A percentile compares a stretch with the other conserved stretches of the same genome.
phyloP scores from a whole-genome alignment of 2,329 filamentous ascomycete genomes.

The Dactylellina cionopaga region DNA sequence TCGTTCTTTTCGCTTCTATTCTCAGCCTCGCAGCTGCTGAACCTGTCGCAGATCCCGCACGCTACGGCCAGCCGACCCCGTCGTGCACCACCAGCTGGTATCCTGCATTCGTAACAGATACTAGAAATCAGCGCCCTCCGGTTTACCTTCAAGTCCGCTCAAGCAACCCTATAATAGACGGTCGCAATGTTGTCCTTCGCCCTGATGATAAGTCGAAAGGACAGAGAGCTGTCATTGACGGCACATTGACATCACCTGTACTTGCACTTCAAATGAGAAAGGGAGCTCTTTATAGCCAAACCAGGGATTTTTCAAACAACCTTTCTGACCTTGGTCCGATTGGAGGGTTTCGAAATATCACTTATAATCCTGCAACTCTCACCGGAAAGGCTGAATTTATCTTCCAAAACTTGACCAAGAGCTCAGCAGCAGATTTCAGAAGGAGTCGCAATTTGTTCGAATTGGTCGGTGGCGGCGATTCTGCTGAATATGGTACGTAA shows the following conservation, averaged over 20 bases:
- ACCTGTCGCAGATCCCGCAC: background rate
- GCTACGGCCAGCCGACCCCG: conserved; percentile 2
- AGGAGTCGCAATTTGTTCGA: conserved; percentile 31
- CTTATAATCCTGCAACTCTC: conserved; percentile 29
- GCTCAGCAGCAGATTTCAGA: conserved; percentile 21
- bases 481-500: conserved; percentile 29
- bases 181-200: conserved; percentile 42
- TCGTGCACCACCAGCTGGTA: conserved; percentile 45
- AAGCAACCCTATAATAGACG: conserved; percentile 36
- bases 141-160: conserved; percentile 44
- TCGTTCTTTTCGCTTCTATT: background rate
- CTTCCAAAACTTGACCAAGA: conserved; percentile 39
- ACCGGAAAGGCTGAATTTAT: conserved; percentile 41
- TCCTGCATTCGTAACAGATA: conserved; percentile 44
- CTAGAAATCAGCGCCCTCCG: conserved; percentile 40
- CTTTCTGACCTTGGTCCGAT: conserved; percentile 34
- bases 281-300: conserved; percentile 17
- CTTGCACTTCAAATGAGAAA: conserved; percentile 39
- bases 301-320: conserved; percentile 44
- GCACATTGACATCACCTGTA: conserved; percentile 17
- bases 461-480: conserved; percentile 38
- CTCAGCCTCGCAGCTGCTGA: conserved; percentile 2
- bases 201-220: conserved; percentile 8
- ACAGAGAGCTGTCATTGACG: conserved; percentile 29
- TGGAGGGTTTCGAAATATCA: conserved; percentile 45